These are phyloP conservation scores for Kregervanrija fluxuum DNA, from an alignment of 805 yeast genomes.

Conservation along the genomic window DNA sequence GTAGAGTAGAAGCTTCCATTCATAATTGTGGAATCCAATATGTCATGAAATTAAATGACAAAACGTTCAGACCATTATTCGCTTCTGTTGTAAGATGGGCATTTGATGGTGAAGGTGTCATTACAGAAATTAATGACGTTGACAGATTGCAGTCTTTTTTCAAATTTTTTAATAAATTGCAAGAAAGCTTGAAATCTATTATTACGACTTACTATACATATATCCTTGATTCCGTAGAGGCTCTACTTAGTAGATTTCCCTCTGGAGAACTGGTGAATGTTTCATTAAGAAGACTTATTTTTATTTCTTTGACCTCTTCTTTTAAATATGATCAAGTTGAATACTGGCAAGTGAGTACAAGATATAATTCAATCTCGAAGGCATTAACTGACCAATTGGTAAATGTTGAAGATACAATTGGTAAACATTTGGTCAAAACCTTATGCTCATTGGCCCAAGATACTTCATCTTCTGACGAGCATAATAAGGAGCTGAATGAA, in stretches of 20 bases:
- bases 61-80: conserved; percentile 87
- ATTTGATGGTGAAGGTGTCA: conserved; percentile 68
- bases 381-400: conserved; percentile 60
- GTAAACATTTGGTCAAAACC: conserved; percentile 74
- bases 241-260: conserved; percentile 45
- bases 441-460: conserved; percentile 66
- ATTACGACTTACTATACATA: conserved; percentile 86
- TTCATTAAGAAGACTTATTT: conserved; percentile 63
- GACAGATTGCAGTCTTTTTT: conserved; percentile 69
- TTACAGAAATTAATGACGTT: conserved; percentile 35
- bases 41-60: conserved; percentile 90
- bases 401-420: conserved; percentile 65
- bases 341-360: conserved; percentile 84
- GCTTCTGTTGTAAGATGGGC: conserved; percentile 89
- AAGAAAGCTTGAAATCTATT: conserved; percentile 77
- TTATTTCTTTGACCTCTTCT: conserved; percentile 69
- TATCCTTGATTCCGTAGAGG: conserved; percentile 64
- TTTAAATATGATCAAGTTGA: conserved; percentile 89
- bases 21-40: conserved; percentile 65
- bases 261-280: conserved; percentile 35
- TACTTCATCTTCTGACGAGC: conserved; percentile 57
- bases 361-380: conserved; percentile 66
- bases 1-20: conserved; percentile 73
- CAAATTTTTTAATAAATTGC: conserved; percentile 78
- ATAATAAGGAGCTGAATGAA: conserved; percentile 66